Conservation (phyloP, 768 basidiomycete species). For the Trametes coccinea region DNA sequence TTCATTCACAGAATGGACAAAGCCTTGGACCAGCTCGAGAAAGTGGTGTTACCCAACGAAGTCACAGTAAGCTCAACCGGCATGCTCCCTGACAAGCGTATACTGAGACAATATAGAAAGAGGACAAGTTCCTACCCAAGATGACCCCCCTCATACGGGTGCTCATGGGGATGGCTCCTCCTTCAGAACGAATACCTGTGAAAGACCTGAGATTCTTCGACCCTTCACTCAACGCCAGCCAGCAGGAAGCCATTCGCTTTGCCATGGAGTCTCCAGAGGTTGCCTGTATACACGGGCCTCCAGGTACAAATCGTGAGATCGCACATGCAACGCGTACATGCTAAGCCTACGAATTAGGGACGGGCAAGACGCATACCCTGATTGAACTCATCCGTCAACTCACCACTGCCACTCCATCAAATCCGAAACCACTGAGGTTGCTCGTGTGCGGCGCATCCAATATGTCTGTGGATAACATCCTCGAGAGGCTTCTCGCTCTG, state of each 20-base stretch:
- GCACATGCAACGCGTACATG: no score
- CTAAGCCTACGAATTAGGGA: constrained; percentile 46
- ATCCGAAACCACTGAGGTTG: constrained; percentile 57
- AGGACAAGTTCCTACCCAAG: constrained; percentile 45
- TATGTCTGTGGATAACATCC: constrained; percentile 92
- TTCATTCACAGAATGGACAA: constrained; percentile 72
- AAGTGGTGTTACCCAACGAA: constrained; percentile 32
- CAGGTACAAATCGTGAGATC: constrained; percentile 49
- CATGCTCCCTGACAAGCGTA: background rate
- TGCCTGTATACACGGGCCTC: constrained; percentile 96
- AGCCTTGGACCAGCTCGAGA: constrained; percentile 68
- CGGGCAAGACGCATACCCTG: constrained; percentile 95
- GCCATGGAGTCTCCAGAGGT: constrained; percentile 80
- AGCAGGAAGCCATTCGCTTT: constrained; percentile 81
- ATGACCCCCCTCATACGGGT: constrained; percentile 60
- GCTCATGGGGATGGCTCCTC: constrained; percentile 63
- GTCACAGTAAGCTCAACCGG: constrained; percentile 16
- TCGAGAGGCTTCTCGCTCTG: constrained; percentile 76
- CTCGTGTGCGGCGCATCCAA: constrained; percentile 95
- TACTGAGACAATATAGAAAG: constrained; percentile 27
- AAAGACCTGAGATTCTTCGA: constrained; percentile 68
- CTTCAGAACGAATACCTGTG: constrained; percentile 41
- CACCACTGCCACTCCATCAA: constrained; percentile 46
- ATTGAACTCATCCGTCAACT: constrained; percentile 92
- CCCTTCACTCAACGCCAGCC: constrained; percentile 73